Evolutionary conservation across 768 basidiomycete species (phyloP), one percentile per base, ranked within the genome.

Genomic region (Tephrocybe sp.): DNA sequence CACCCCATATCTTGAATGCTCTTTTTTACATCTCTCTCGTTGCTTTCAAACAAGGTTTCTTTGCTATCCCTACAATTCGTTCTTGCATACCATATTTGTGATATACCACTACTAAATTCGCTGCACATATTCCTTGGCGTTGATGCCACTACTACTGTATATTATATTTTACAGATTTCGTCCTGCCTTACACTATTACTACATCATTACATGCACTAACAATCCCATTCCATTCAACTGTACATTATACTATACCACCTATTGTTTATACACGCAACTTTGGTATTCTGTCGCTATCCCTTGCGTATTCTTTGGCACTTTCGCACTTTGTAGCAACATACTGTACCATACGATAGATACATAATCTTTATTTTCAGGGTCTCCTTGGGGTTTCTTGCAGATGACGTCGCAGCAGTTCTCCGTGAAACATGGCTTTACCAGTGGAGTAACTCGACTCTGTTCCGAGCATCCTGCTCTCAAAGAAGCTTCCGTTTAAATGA

Each of bases 41-140:
- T 38, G 44, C 45, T 50, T 49, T 50, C 39, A 14, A 42, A 35
- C 22, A 31, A 46, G 42, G 39, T 45, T 43, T 38, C n/a, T 48
- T 32, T 30, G 46, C 41, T 53, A 51, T 50, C 44, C 32, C 39
- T 45, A 50, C 7, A 26, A 39, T 48, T 34, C 19, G n/a, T 16
- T 45, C 33, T 34, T 45, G 32, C 32, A 45, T 16, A 48, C 26
- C 53, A 52, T 55, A 54, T 49, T 49, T 45, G 43, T 41, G 23
- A 41, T 54, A 51, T 58, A 44, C 45, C 39, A 10, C 42, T 41
- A 33, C 45, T 50, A 48, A 45, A 48, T 52, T 60, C 55, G 10
- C 17, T 61, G 48, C 55, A 57, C 39, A 59, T 61, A 59, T 47
- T 57, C 30, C 39, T 22, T 41, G 6, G 20, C 39, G 36, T 35